These are phyloP conservation scores for Cymbidium sinense DNA, from an alignment of 106 monocot species.

Conservation along the genomic window DNA sequence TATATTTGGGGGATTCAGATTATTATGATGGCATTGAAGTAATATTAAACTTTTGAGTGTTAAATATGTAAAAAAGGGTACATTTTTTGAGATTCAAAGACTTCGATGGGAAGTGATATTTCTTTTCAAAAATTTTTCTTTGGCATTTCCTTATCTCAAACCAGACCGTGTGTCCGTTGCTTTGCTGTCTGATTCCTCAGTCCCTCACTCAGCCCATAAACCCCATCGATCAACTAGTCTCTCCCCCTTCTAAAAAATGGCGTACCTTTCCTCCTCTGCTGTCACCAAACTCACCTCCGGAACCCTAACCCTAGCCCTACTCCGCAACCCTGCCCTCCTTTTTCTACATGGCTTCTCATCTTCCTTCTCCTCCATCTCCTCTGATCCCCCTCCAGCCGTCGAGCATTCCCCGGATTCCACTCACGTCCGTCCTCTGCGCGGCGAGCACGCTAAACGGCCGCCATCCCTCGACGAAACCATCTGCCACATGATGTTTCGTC, in stretches of 20 bases:
- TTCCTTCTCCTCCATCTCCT: background rate
- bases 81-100: too few relatives aligned
- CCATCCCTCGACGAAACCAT: conserved; percentile 42
- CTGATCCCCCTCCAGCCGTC: background rate
- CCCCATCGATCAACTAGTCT: background rate
- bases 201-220: background rate
- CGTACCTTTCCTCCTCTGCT: conserved; percentile 11
- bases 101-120: too few relatives aligned
- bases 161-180: too few relatives aligned
- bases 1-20: too few relatives aligned
- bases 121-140: too few relatives aligned
- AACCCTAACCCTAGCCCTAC: conserved; percentile 22
- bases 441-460: background rate
- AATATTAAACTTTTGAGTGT: too few relatives aligned
- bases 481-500: conserved; percentile 61
- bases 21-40: too few relatives aligned
- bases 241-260: background rate
- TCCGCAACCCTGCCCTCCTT: conserved; percentile 2
- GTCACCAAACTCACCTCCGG: background rate
- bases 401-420: conserved; percentile 2
- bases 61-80: too few relatives aligned
- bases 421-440: background rate
- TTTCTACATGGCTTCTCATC: conserved; percentile 15
- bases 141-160: too few relatives aligned
- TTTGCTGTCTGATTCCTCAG: too few relatives aligned